phyloP scores from a whole-genome alignment of 495 filamentous ascomycete species.

The Trichoderma orchidacearum region DNA sequence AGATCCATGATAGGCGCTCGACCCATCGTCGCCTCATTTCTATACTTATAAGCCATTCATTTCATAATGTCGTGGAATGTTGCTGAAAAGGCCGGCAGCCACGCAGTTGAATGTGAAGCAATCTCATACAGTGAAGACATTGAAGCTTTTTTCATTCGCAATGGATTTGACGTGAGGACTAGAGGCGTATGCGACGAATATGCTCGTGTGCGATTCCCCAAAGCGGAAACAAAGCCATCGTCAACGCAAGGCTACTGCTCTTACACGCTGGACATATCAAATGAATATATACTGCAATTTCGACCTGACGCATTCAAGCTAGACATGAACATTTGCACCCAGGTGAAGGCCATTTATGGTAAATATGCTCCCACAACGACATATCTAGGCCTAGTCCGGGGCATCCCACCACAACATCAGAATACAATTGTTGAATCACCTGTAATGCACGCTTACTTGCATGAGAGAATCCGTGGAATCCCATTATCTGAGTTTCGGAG shows the following conservation, averaged over 20 bases:
- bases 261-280: slow-evolving; percentile 27
- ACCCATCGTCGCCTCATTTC: too few species aligned
- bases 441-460: not conserved
- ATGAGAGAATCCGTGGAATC: not conserved
- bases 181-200: not conserved
- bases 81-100: not conserved
- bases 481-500: not conserved
- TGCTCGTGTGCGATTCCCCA: not conserved
- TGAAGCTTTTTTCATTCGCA: not conserved
- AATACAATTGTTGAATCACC: not conserved
- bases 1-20: too few species aligned
- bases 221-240: not conserved
- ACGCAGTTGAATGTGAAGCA: not conserved
- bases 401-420: not conserved
- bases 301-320: slow-evolving; percentile 28
- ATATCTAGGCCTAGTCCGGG: not conserved
- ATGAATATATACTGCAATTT: slow-evolving; percentile 32
- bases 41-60: not conserved
- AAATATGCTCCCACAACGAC: slow-evolving; percentile 23
- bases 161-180: not conserved
- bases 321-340: slow-evolving; percentile 21
- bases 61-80: not conserved
- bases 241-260: slow-evolving; percentile 38
- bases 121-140: not conserved
- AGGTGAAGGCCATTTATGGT: slow-evolving; percentile 24